These are phyloP conservation scores for Aristolochia californica DNA, from an alignment of 164 flowering plant genomes.

Conservation along the genomic window DNA sequence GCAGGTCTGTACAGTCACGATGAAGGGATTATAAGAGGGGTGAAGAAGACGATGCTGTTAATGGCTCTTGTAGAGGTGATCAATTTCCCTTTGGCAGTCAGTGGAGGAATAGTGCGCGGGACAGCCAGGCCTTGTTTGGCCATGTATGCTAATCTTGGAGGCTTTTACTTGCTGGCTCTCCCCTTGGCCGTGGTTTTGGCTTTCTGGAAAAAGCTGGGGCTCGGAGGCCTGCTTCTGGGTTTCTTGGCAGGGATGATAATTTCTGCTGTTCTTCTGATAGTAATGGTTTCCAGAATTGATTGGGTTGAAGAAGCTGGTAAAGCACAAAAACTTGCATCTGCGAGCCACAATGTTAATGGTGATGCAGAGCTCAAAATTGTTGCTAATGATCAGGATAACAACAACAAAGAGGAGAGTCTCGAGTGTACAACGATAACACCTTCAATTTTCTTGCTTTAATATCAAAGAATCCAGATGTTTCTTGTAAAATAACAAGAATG, in stretches of 20 bases:
- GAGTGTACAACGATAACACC: no score
- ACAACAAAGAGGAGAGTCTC: no score
- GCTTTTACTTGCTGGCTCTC: conserved; percentile 72
- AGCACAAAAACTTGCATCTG: conserved; percentile 44
- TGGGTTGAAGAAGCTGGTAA: conserved; percentile 68
- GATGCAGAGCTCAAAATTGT: background rate
- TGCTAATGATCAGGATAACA: no score
- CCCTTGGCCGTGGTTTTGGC: conserved; percentile 58
- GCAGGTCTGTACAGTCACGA: conserved; percentile 64
- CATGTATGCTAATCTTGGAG: conserved; percentile 59
- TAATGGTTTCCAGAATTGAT: conserved; percentile 43
- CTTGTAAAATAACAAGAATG: background rate
- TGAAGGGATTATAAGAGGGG: conserved; percentile 35
- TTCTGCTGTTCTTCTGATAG: conserved; percentile 40
- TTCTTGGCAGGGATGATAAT: conserved; percentile 46
- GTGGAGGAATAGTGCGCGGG: conserved; percentile 78
- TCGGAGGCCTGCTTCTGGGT: conserved; percentile 54
- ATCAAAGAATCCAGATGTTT: no score
- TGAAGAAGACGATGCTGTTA: conserved; percentile 57
- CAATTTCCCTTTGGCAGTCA: conserved; percentile 67
- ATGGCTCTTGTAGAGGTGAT: conserved; percentile 67
- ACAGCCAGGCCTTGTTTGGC: conserved; percentile 71
- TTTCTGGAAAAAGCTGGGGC: conserved; percentile 43
- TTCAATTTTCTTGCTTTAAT: no score
- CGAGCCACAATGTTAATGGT: background rate